Evolutionary conservation across 495 filamentous ascomycete species (phyloP).

Genomic region (Pyrenopolyporus hunteri): DNA sequence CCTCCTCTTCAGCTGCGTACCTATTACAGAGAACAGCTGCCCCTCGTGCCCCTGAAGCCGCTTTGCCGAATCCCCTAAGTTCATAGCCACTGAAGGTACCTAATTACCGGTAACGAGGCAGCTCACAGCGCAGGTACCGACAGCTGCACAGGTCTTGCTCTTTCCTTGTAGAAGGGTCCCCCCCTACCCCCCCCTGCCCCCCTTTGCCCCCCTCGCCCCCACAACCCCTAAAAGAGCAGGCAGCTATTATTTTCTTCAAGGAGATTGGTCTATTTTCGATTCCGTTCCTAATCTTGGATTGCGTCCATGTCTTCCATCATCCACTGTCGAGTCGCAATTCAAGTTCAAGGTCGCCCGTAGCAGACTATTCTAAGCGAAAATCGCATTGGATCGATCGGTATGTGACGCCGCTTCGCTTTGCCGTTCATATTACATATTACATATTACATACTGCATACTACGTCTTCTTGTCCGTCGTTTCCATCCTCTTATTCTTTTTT

Average conservation of each 20-base stretch:
- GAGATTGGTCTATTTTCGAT: conserved; percentile 1
- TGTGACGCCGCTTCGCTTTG: background rate
- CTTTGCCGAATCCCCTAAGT: background rate
- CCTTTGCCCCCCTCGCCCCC: no score
- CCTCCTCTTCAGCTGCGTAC: background rate
- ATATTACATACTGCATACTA: background rate
- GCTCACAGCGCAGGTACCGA: background rate
- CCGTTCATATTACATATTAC: conserved; percentile 1
- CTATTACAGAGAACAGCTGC: no score
- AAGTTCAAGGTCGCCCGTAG: background rate
- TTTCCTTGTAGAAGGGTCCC: no score
- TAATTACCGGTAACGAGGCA: conserved; percentile 9
- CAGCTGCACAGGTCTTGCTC: background rate
- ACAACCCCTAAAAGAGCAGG: background rate
- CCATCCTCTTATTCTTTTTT: background rate
- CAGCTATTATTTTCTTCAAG: conserved; percentile 9
- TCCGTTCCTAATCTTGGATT: conserved; percentile 10
- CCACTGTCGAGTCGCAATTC: conserved; percentile 1
- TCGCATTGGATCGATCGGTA: conserved; percentile 6
- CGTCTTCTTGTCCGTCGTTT: background rate
- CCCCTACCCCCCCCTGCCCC: no score
- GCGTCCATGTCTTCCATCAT: conserved; percentile 22
- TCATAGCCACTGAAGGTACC: conserved; percentile 4
- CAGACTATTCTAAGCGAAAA: no score
- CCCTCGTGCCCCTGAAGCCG: conserved; percentile 1